These are phyloP conservation scores for Plasmodiophora brassicae DNA, from an alignment of 208 protist species.

Conservation along the genomic window DNA sequence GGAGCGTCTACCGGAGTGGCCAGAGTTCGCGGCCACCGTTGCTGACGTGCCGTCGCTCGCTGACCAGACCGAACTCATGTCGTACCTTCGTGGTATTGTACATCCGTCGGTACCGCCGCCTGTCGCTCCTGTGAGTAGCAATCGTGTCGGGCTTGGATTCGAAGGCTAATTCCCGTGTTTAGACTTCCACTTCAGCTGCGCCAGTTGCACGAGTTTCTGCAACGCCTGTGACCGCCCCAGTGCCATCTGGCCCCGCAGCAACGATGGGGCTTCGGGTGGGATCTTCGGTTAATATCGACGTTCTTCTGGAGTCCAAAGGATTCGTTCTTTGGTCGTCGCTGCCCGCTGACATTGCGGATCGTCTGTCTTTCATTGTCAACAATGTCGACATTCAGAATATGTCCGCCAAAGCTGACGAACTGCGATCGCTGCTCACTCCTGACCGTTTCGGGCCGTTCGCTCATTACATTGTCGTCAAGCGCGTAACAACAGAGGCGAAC, in stretches of 20 bases:
- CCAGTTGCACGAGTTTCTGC: background rate
- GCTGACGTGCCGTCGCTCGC: constrained; percentile 52
- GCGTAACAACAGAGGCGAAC: constrained; percentile 93
- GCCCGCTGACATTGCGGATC: constrained; percentile 61
- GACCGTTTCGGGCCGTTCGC: constrained; percentile 62
- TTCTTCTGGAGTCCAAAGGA: background rate
- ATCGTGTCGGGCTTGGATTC: background rate
- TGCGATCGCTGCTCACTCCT: constrained; percentile 33
- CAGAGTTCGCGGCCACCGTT: constrained; percentile 71
- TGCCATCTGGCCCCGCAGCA: background rate
- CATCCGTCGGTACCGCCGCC: background rate
- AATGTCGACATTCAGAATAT: constrained; percentile 71
- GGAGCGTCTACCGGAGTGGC: constrained; percentile 85
- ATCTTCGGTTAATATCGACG: background rate
- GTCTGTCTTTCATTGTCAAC: constrained; percentile 78
- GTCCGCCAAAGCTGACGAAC: constrained; percentile 59
- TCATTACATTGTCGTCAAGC: constrained; percentile 95
- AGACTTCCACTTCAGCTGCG: no score
- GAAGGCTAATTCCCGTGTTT: background rate
- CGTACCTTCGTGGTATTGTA: background rate
- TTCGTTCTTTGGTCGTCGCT: constrained; percentile 45
- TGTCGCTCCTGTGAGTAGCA: background rate
- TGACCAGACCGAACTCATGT: background rate
- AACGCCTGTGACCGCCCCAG: background rate
- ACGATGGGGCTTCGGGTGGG: background rate